phyloP scores from a whole-genome alignment of 148 eudicot species.

The Rhododendron ovatum region DNA sequence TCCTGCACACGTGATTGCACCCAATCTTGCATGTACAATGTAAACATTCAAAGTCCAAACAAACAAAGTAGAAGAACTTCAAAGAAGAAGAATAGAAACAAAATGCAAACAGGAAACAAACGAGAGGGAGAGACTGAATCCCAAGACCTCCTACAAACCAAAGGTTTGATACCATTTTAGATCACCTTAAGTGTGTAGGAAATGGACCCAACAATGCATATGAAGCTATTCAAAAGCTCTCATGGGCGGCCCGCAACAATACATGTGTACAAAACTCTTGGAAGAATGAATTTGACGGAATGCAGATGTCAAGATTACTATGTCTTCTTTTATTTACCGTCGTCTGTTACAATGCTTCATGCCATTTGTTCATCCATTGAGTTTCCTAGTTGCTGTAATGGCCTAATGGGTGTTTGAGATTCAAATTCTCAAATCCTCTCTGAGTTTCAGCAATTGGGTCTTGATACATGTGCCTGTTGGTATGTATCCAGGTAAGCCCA shows the following conservation, averaged over 20 bases:
- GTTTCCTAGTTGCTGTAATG: not conserved
- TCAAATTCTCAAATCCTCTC: not conserved
- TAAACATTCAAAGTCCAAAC: not conserved
- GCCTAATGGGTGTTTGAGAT: not conserved
- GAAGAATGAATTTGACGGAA: not conserved
- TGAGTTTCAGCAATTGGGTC: not conserved
- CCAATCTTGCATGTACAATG: not conserved
- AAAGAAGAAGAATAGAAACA: not conserved
- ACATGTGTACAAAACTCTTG: not conserved
- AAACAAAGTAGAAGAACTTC: not conserved
- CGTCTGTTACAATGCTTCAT: not conserved
- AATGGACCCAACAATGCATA: not conserved
- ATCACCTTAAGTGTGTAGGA: not conserved
- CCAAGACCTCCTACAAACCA: not conserved
- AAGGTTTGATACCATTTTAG: not conserved
- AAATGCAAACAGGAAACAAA: not conserved
- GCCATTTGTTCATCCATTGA: not conserved
- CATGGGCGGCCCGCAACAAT: not conserved
- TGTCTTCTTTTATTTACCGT: not conserved
- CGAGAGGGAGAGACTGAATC: not conserved
- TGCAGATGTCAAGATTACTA: not conserved
- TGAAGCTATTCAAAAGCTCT: not conserved
- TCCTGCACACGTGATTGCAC: not conserved
- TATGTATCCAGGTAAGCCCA: not conserved
- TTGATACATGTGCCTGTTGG: not conserved